These are phyloP conservation scores for Zoysia japonica DNA, from an alignment of 176 grass and related monocot genomes.

Conservation along the genomic window DNA sequence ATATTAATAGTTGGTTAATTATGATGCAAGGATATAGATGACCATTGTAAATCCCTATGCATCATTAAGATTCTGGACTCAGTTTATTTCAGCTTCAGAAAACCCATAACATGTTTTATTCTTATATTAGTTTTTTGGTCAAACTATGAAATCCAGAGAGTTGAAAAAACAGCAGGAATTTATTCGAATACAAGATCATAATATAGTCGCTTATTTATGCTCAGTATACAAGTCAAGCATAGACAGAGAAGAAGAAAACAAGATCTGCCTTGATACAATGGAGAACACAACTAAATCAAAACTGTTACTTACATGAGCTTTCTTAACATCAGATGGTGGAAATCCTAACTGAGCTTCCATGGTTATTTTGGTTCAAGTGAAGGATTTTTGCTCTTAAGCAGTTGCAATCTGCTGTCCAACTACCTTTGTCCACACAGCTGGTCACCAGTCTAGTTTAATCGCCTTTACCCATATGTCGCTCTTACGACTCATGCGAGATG, in stretches of 20 bases:
- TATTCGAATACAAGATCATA: too few relatives aligned
- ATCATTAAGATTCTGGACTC: too few relatives aligned
- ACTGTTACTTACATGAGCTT: not conserved
- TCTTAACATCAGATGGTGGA: not conserved
- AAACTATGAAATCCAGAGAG: too few relatives aligned
- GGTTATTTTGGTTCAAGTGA: not conserved
- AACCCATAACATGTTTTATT: too few relatives aligned
- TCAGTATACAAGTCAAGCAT: not conserved
- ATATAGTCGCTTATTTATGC: too few relatives aligned
- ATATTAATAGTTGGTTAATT: too few relatives aligned
- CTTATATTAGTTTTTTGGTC: too few relatives aligned
- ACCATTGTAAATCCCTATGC: too few relatives aligned
- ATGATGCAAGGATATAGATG: too few relatives aligned
- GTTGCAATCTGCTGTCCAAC: conserved; percentile 48
- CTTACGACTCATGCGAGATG: conserved; percentile 36
- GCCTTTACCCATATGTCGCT: conserved; percentile 53
- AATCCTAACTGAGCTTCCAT: not conserved
- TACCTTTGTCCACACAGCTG: conserved; percentile 65
- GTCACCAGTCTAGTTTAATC: conserved; percentile 87
- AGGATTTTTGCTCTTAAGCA: conserved; percentile 15
- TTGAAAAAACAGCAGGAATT: too few relatives aligned
- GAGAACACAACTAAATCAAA: not conserved
- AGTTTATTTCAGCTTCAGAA: too few relatives aligned
- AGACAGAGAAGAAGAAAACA: conserved; percentile 1
- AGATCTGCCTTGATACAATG: not conserved